phyloP scores from a whole-genome alignment of 768 basidiomycete species.

The Symmetrospora coprosmae region DNA sequence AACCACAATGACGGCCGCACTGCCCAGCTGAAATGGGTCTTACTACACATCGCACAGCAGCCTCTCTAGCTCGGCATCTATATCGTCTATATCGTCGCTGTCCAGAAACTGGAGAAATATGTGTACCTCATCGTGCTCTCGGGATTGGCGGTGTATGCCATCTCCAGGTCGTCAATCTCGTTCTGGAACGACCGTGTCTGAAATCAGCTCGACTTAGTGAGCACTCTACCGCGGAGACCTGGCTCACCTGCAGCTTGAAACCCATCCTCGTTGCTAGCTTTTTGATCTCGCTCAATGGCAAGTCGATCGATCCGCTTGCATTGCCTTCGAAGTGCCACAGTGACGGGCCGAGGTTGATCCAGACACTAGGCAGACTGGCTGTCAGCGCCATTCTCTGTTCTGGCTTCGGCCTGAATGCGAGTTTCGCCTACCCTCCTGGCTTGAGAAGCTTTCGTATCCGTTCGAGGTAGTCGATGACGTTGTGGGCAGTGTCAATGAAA shows the following conservation, averaged over 20 bases:
- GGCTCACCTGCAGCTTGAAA: conserved; percentile 7
- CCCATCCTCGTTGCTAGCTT: neutral
- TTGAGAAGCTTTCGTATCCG: conserved; percentile 68
- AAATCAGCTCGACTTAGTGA: neutral
- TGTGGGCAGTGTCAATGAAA: conserved; percentile 93
- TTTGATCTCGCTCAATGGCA: conserved; percentile 10
- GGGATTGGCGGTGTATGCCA: conserved; percentile 12
- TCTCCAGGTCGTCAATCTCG: conserved; percentile 16
- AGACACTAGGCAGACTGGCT: neutral
- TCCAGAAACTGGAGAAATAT: conserved; percentile 19
- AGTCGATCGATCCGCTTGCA: conserved; percentile 8
- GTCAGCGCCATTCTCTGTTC: neutral
- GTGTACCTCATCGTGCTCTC: conserved; percentile 4
- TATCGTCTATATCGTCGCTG: too few relatives aligned
- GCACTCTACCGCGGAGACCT: neutral
- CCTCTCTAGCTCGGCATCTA: too few relatives aligned
- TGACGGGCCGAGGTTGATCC: conserved; percentile 23
- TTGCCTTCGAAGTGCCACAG: conserved; percentile 18
- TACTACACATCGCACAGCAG: too few relatives aligned
- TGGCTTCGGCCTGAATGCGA: neutral
- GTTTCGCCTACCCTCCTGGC: conserved; percentile 48
- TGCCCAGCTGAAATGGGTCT: too few relatives aligned
- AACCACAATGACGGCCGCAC: too few relatives aligned
- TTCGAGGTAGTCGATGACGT: conserved; percentile 78
- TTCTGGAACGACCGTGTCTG: neutral